Percentiles rank a stretch among this genome's conserved stretches.
phyloP scores from a whole-genome alignment of 2,329 filamentous ascomycete genomes.

The Pyrenochaeta sp. region DNA sequence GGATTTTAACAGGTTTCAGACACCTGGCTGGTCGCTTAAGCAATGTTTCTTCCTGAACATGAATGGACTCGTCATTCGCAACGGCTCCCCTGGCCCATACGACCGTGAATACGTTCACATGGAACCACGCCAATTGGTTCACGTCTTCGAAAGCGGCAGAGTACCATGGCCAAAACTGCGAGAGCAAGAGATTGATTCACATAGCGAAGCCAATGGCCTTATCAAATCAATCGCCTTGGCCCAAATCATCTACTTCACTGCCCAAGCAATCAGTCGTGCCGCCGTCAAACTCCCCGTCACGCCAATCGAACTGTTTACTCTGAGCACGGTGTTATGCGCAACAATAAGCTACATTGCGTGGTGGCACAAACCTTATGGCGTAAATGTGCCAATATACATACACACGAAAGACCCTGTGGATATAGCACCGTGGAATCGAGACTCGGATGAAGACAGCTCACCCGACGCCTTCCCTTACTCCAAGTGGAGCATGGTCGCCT shows the following conservation, averaged over 20 bases:
- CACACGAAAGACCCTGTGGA: no score
- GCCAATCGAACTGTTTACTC: constrained; percentile 26
- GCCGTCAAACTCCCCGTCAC: constrained; percentile 12
- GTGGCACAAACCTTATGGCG: constrained; percentile 26
- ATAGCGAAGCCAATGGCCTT: constrained; percentile 18
- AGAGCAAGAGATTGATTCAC: constrained; percentile 13
- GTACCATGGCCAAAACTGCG: neutral
- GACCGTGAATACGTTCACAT: no score
- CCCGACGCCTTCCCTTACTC: no score
- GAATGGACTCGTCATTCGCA: constrained; percentile 16
- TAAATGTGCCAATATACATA: constrained; percentile 14
- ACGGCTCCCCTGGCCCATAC: no score
- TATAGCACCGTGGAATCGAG: no score
- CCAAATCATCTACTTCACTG: constrained; percentile 20
- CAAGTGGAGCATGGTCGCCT: no score
- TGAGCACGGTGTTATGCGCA: constrained; percentile 20
- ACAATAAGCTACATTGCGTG: constrained; percentile 10
- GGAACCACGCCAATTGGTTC: no score
- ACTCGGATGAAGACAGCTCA: neutral
- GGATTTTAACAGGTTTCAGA: constrained; percentile 1
- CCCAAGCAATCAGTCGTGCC: constrained; percentile 15
- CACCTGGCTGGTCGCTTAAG: constrained; percentile 9
- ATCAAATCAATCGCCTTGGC: constrained; percentile 13
- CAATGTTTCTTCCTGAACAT: constrained; percentile 18
- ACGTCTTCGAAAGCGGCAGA: neutral